Conservation (phyloP, 192 early-diverging fungal genomes). For the Diversispora eburnea region DNA sequence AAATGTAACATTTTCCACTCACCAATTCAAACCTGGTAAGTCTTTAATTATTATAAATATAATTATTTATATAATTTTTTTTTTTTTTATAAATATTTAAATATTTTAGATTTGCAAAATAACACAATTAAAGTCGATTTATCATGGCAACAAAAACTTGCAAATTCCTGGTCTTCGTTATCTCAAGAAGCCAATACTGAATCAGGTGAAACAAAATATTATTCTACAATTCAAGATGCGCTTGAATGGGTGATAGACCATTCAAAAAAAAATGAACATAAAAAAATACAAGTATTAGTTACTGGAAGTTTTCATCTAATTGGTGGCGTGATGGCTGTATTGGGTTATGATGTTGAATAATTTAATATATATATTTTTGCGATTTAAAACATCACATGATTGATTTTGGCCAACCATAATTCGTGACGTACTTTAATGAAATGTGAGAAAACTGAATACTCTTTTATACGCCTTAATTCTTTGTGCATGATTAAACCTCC, state of each 20-base stretch:
- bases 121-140: conserved; percentile 63
- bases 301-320: conserved; percentile 93
- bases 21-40: conserved; percentile 34
- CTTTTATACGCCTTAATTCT: too few relatives aligned
- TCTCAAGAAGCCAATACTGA: conserved; percentile 6
- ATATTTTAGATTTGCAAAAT: conserved; percentile 63
- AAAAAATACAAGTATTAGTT: conserved; percentile 62
- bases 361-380: too few relatives aligned
- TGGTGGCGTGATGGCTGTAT: conserved; percentile 76
- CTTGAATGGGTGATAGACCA: conserved; percentile 50
- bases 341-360: conserved; percentile 52
- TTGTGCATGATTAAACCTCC: too few relatives aligned
- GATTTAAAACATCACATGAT: too few relatives aligned
- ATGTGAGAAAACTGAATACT: too few relatives aligned
- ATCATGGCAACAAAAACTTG: conserved; percentile 59
- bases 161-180: conserved; percentile 52
- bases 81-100: conserved; percentile 4
- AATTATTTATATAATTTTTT: background rate
- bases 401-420: too few relatives aligned
- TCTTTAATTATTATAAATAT: background rate
- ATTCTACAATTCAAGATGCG: conserved; percentile 63
- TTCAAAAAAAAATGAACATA: conserved; percentile 26
- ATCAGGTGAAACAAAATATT: conserved; percentile 31
- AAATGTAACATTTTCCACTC: conserved; percentile 53
- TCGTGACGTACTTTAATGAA: too few relatives aligned